phyloP scores from a whole-genome alignment of 2,329 filamentous ascomycete species.

The Alternaria novae-zelandiae region DNA sequence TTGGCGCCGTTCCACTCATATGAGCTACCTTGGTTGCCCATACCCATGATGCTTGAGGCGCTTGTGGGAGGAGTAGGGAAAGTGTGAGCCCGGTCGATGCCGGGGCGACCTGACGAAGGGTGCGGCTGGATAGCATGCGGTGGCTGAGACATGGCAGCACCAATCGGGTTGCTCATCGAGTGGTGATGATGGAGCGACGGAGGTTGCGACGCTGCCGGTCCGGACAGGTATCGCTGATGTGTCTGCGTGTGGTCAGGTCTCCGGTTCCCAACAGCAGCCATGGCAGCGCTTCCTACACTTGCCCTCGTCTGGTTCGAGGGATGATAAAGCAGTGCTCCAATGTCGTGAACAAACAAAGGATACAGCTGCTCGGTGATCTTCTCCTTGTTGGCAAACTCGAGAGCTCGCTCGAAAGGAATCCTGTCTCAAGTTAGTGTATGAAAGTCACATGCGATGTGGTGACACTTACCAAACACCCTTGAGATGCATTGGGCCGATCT shows the following conservation, averaged over 20 bases:
- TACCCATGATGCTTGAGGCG: conserved; percentile 82
- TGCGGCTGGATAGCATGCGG: conserved; percentile 68
- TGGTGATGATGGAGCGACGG: conserved; percentile 76
- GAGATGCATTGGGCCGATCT: conserved; percentile 98
- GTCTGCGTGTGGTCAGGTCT: conserved; percentile 50
- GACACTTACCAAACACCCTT: conserved; percentile 67
- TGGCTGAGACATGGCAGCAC: conserved; percentile 69
- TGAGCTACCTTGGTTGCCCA: conserved; percentile 73
- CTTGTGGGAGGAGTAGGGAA: conserved; percentile 94
- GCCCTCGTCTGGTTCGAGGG: conserved; percentile 84
- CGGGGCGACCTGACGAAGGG: conserved; percentile 67
- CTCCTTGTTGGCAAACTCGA: conserved; percentile 99
- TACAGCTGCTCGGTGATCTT: conserved; percentile 97
- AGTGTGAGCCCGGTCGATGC: conserved; percentile 80
- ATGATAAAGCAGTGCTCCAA: conserved; percentile 90
- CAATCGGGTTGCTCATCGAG: conserved; percentile 67
- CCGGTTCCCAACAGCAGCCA: conserved; percentile 76
- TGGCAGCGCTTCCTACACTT: conserved; percentile 71
- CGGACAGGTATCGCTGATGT: conserved; percentile 63
- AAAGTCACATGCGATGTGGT: not conserved
- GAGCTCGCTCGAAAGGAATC: conserved; percentile 97
- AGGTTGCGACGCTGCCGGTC: conserved; percentile 63
- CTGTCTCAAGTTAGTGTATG: conserved; percentile 55
- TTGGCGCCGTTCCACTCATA: conserved; percentile 75
- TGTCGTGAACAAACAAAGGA: conserved; percentile 96